A percentile compares a stretch with the other conserved stretches of the same genome.
These are phyloP conservation scores for Aspergillus fructus DNA, from an alignment of 2,329 filamentous ascomycete genomes.

Conservation along the genomic window DNA sequence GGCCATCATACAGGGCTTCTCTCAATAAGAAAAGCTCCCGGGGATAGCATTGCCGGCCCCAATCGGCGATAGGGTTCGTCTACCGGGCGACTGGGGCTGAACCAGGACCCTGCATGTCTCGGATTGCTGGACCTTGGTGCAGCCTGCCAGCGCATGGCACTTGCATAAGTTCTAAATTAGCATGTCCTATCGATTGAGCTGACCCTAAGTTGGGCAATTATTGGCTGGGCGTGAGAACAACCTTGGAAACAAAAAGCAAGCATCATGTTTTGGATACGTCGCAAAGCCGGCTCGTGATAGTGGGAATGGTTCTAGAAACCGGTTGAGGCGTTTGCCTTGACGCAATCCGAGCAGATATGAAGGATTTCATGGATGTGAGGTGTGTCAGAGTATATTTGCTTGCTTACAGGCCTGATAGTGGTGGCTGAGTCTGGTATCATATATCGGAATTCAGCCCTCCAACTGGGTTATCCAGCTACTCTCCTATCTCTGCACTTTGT, in stretches of 20 bases:
- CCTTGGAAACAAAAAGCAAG: neutral
- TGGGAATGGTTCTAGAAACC: neutral
- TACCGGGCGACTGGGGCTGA: neutral
- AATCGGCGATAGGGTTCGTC: neutral
- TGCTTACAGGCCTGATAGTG: neutral
- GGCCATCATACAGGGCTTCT: neutral
- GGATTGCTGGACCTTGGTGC: too few relatives aligned
- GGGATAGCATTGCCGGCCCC: neutral
- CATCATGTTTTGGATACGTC: neutral
- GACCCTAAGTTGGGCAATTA: neutral
- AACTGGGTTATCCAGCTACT: neutral
- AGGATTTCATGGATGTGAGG: too few relatives aligned
- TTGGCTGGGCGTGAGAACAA: neutral
- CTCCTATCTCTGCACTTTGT: neutral
- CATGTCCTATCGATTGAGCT: neutral
- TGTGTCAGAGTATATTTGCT: too few relatives aligned
- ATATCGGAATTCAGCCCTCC: neutral
- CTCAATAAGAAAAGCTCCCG: neutral
- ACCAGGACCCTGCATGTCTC: neutral
- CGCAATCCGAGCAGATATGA: too few relatives aligned
- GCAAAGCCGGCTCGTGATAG: neutral
- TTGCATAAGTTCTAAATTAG: neutral
- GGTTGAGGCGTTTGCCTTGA: neutral
- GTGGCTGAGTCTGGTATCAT: neutral
- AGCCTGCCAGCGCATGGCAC: neutral